phyloP scores from a whole-genome alignment of 108 stramenopile species.

The Nitzschia sp. region DNA sequence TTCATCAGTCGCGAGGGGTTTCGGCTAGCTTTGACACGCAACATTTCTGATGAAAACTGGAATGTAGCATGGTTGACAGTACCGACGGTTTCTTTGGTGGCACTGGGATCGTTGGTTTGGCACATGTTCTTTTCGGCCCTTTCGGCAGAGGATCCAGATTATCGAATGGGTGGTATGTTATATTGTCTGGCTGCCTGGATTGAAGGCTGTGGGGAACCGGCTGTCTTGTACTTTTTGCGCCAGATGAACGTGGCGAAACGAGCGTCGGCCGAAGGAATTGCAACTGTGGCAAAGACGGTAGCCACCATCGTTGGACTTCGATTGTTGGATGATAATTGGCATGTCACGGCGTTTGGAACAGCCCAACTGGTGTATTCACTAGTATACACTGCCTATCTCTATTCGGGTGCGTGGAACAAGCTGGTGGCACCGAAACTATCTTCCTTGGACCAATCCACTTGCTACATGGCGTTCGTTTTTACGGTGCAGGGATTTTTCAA shows the following conservation, averaged over 20 bases:
- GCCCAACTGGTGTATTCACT: conserved; percentile 75
- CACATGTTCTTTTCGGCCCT: conserved; percentile 27
- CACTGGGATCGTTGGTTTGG: conserved; percentile 23
- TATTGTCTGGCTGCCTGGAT: conserved; percentile 78
- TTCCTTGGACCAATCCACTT: conserved; percentile 42
- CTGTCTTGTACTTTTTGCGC: conserved; percentile 60
- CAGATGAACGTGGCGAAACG: conserved; percentile 61
- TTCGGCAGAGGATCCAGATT: conserved; percentile 46
- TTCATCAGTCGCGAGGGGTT: conserved; percentile 91
- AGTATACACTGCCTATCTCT: conserved; percentile 52
- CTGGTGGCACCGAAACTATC: conserved; percentile 12
- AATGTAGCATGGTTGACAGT: conserved; percentile 38
- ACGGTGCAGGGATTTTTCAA: conserved; percentile 84
- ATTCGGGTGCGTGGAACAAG: conserved; percentile 30
- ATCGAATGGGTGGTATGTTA: conserved; percentile 69
- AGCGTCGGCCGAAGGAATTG: conserved; percentile 75
- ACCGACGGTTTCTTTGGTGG: conserved; percentile 25
- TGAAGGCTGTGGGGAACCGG: conserved; percentile 77
- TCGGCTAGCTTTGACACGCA: conserved; percentile 75
- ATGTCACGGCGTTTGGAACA: conserved; percentile 74
- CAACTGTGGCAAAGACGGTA: conserved; percentile 57
- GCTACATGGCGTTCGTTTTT: conserved; percentile 58
- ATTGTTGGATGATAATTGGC: conserved; percentile 31
- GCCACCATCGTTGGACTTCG: conserved; percentile 44
- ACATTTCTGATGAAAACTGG: conserved; percentile 20